Evolutionary conservation across 192 early-diverging fungal genomes (phyloP).

Genomic region (Chytriomyces sp.): DNA sequence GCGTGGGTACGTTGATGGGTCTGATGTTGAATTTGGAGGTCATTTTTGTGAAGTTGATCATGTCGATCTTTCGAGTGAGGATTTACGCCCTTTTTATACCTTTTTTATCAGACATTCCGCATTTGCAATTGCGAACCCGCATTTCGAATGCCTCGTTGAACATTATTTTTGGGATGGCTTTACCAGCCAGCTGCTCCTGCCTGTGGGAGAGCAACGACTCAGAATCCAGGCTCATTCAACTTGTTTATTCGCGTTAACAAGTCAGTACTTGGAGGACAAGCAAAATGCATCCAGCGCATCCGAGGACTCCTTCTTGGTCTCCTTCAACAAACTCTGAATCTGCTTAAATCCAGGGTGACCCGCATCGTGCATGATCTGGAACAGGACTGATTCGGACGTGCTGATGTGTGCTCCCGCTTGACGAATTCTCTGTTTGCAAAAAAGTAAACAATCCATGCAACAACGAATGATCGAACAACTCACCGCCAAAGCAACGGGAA

Average conservation of each 20-base stretch:
- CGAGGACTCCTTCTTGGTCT: conserved; percentile 68
- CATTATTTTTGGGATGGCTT: no score
- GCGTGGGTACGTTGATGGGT: background rate
- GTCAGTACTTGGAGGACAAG: no score
- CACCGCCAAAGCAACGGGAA: conserved; percentile 35
- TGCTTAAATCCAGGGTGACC: conserved; percentile 78
- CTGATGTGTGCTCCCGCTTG: conserved; percentile 47
- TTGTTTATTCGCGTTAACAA: no score
- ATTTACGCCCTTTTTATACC: no score
- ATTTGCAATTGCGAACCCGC: no score
- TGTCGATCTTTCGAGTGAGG: no score
- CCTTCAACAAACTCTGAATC: conserved; percentile 84
- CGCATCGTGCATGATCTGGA: conserved; percentile 71
- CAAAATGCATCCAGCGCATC: conserved; percentile 43
- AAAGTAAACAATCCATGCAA: background rate
- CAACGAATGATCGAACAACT: background rate
- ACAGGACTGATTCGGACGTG: conserved; percentile 55
- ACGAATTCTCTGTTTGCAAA: conserved; percentile 34
- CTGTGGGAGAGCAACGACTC: no score
- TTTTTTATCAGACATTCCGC: no score
- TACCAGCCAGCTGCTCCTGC: no score
- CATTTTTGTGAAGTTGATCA: background rate
- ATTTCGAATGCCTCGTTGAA: no score
- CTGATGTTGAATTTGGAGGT: background rate
- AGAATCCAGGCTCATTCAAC: no score